A percentile compares a stretch with the other conserved stretches of the same genome.
Conservation (phyloP, 2,329 filamentous ascomycete species). For the Fusarium sp. region DNA sequence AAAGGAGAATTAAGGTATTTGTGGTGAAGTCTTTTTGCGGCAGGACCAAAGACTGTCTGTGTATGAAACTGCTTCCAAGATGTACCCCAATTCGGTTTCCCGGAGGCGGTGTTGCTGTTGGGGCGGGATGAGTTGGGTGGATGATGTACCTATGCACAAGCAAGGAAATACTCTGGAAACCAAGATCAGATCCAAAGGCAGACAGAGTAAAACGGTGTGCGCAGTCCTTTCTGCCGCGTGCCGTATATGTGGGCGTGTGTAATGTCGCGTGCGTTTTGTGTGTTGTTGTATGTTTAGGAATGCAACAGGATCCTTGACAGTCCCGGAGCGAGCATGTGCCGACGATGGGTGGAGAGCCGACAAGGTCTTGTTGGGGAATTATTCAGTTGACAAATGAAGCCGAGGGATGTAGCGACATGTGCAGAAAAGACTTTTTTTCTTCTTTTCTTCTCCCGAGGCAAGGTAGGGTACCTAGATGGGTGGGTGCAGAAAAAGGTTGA, state of each 20-base stretch:
- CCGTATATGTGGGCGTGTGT: conserved; percentile 7
- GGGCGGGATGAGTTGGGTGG: neutral
- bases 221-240: neutral
- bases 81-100: neutral
- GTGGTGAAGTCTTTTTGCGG: neutral
- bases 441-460: neutral
- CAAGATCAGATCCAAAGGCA: neutral
- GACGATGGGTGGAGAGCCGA: conserved; percentile 18
- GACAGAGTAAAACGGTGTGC: neutral
- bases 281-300: conserved; percentile 39
- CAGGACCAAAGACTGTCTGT: neutral
- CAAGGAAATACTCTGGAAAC: neutral
- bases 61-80: neutral
- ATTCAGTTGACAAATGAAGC: conserved; percentile 10
- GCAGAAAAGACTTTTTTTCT: conserved; percentile 1
- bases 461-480: conserved; percentile 18
- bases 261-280: conserved; percentile 31
- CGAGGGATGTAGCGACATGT: conserved; percentile 26
- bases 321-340: conserved; percentile 32
- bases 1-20: neutral
- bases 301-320: conserved; percentile 38
- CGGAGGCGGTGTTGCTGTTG: neutral
- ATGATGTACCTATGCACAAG: neutral
- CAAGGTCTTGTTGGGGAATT: conserved; percentile 30
- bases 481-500: neutral